These are phyloP conservation scores for Pittosporum tobira DNA, from an alignment of 129 eudicot species.

Conservation along the genomic window DNA sequence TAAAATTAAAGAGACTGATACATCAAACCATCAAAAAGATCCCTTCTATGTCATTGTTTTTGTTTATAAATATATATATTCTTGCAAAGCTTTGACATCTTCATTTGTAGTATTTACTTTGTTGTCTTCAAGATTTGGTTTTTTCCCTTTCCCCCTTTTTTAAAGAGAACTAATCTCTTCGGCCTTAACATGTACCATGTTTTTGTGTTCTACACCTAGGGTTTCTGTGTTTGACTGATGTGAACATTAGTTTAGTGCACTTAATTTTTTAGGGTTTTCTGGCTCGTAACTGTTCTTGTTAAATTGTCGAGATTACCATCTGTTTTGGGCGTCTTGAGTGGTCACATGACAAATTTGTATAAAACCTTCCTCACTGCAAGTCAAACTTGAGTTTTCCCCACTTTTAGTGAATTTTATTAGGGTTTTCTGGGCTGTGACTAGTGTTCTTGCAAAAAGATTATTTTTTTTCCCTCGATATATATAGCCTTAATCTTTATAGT, in stretches of 20 bases:
- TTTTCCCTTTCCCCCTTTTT: too few species aligned
- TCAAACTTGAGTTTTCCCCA: too few species aligned
- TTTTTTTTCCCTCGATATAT: neutral
- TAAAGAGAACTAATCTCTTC: too few species aligned
- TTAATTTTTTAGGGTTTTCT: conserved; percentile 1
- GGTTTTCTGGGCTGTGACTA: neutral
- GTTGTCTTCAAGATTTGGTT: neutral
- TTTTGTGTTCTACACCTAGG: neutral
- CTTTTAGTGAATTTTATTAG: neutral
- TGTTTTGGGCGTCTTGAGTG: too few species aligned
- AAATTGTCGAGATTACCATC: too few species aligned
- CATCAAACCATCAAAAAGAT: conserved; percentile 27
- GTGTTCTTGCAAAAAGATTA: neutral
- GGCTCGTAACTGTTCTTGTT: neutral
- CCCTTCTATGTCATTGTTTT: conserved; percentile 14
- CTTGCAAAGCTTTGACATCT: neutral
- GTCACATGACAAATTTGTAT: too few species aligned
- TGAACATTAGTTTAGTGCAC: too few species aligned
- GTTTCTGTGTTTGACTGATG: neutral
- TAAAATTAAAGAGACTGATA: conserved; percentile 27
- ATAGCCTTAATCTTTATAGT: too few species aligned
- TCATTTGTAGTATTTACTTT: neutral
- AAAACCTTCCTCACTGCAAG: too few species aligned
- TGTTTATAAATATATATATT: conserved; percentile 13
- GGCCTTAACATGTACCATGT: too few species aligned